Evolutionary conservation across 768 basidiomycete genomes (phyloP).

Genomic region (Rhizopogon sp.): DNA sequence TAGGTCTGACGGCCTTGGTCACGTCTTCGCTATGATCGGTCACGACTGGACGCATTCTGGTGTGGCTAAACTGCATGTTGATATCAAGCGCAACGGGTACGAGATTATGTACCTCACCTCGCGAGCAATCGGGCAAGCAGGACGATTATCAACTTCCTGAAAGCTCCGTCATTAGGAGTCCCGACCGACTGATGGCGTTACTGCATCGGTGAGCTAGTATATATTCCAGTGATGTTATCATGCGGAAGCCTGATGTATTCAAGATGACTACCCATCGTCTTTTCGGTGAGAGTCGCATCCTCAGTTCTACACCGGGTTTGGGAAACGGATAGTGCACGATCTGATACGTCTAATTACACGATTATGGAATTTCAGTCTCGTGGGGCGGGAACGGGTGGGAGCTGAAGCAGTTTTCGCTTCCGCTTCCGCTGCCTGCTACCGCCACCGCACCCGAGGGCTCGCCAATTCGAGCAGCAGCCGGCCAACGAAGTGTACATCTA

Average conservation of each 20-base stretch:
- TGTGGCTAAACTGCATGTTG: constrained; percentile 95
- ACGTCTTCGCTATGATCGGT: constrained; percentile 96
- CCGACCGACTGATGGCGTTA: constrained; percentile 90
- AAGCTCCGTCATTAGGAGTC: constrained; percentile 98
- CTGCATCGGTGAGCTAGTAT: constrained; percentile 73
- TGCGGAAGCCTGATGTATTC: constrained; percentile 98
- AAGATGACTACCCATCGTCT: constrained; percentile 97
- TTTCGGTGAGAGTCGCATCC: constrained; percentile 70
- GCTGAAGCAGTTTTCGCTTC: neutral
- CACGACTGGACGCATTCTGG: constrained; percentile 98
- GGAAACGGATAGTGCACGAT: constrained; percentile 69
- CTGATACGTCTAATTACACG: no score
- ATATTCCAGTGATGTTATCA: constrained; percentile 81
- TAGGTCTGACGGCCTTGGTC: constrained; percentile 93
- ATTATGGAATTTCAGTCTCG: no score
- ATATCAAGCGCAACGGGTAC: constrained; percentile 93
- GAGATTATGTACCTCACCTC: constrained; percentile 98
- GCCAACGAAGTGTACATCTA: constrained; percentile 38
- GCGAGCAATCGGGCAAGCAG: constrained; percentile 95
- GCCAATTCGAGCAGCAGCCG: constrained; percentile 15
- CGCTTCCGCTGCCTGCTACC: constrained; percentile 20
- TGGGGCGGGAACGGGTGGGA: no score
- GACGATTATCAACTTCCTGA: constrained; percentile 95
- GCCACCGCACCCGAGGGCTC: constrained; percentile 10
- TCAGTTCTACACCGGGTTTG: constrained; percentile 96